Conservation (phyloP, 257 asterid genomes). For the Oldenlandia corymbosa region DNA sequence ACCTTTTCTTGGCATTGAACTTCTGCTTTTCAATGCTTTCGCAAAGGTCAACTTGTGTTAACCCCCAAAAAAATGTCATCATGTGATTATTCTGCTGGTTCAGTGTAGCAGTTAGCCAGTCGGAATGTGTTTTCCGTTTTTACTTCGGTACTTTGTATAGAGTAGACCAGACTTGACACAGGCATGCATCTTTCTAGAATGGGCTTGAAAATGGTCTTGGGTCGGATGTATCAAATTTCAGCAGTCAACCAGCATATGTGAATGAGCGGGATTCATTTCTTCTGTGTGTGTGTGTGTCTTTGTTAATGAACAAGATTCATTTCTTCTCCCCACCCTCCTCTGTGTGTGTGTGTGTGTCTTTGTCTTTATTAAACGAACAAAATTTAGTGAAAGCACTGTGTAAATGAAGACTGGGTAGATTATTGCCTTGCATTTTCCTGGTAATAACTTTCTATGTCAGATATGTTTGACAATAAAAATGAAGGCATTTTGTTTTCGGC, state of each 20-base stretch:
- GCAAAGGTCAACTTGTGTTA: no score
- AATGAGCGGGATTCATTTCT: neutral
- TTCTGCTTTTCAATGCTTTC: neutral
- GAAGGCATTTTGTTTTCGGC: neutral
- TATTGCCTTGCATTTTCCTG: neutral
- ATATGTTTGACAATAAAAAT: neutral
- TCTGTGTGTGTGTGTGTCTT: no score
- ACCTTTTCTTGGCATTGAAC: neutral
- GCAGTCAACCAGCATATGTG: neutral
- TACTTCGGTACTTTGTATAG: neutral
- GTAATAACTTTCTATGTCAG: neutral
- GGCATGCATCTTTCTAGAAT: constrained; percentile 1
- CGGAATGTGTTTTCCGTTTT: neutral
- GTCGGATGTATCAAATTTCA: neutral
- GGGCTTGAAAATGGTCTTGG: neutral
- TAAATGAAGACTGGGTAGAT: neutral
- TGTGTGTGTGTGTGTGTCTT: no score
- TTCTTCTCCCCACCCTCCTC: no score
- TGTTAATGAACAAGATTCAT: no score
- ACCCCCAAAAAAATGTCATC: no score
- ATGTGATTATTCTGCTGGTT: neutral
- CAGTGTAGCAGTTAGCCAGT: neutral
- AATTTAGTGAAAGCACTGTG: neutral
- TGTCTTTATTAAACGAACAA: no score
- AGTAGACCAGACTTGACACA: neutral